These are phyloP conservation scores for Boletus smithii DNA, from an alignment of 1,284 basidiomycete genomes.

Conservation along the genomic window DNA sequence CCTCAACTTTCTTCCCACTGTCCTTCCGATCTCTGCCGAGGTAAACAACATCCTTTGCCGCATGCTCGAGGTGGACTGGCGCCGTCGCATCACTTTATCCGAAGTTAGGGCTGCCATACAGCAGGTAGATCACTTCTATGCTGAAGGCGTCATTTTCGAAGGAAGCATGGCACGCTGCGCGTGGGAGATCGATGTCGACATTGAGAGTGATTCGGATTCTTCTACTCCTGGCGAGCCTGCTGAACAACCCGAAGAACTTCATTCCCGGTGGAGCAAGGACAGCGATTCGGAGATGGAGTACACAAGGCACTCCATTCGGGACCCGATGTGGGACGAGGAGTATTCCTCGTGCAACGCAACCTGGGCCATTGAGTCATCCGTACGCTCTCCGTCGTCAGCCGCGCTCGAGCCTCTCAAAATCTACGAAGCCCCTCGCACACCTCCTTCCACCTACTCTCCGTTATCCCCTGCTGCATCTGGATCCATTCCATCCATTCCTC, in stretches of 20 bases:
- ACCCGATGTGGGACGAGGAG: conserved; percentile 38
- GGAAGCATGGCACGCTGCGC: conserved; percentile 79
- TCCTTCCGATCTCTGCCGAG: conserved; percentile 71
- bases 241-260: conserved; percentile 34
- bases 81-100: conserved; percentile 62
- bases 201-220: conserved; percentile 53
- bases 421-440: conserved; percentile 33
- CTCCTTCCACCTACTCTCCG: conserved; percentile 38
- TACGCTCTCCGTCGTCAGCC: conserved; percentile 33
- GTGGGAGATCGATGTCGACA: conserved; percentile 73
- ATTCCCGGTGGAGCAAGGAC: conserved; percentile 63
- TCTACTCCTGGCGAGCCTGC: conserved; percentile 35
- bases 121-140: conserved; percentile 66
- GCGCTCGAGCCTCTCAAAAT: conserved; percentile 35
- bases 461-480: conserved; percentile 40
- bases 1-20: conserved; percentile 61
- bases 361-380: conserved; percentile 43
- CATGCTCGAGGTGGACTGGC: conserved; percentile 74
- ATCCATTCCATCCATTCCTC: conserved; percentile 42
- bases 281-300: conserved; percentile 64
- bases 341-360: conserved; percentile 40
- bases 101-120: conserved; percentile 72
- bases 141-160: conserved; percentile 71
- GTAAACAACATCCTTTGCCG: conserved; percentile 64
- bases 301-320: conserved; percentile 41